These are phyloP conservation scores for Colletotrichum tabaci DNA, from an alignment of 2,329 filamentous ascomycete genomes.

Conservation along the genomic window DNA sequence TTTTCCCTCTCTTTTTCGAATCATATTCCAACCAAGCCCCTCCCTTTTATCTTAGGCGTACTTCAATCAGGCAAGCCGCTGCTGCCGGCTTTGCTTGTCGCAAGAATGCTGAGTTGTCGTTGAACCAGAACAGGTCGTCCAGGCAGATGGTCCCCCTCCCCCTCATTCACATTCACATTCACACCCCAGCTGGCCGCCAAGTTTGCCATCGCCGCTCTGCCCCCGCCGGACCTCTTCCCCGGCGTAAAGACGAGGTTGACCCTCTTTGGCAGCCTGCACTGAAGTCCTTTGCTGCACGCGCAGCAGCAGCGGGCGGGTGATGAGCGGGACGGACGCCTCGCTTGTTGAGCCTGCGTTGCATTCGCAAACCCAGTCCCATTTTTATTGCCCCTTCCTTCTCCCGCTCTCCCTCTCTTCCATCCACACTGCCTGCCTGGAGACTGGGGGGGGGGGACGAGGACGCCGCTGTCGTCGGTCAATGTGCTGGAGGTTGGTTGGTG, in stretches of 20 bases:
- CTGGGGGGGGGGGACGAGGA: no score
- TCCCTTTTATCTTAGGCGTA: neutral
- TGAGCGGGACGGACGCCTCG: constrained; percentile 39
- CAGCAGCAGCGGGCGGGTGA: constrained; percentile 16
- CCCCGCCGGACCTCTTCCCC: neutral
- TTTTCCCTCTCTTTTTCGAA: neutral
- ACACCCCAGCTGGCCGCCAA: constrained; percentile 16
- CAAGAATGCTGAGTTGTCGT: neutral
- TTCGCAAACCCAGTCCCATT: constrained; percentile 38
- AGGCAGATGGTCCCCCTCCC: neutral
- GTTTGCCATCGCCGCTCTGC: neutral
- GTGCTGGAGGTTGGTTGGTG: constrained; percentile 11
- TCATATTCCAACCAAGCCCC: neutral
- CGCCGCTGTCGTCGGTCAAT: no score
- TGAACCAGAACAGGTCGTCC: neutral
- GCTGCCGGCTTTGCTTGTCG: constrained; percentile 22
- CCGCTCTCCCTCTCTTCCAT: constrained; percentile 14
- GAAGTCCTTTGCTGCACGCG: constrained; percentile 5
- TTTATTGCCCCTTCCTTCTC: constrained; percentile 17
- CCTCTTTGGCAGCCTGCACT: constrained; percentile 13
- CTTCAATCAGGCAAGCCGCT: constrained; percentile 39
- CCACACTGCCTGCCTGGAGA: constrained; percentile 13
- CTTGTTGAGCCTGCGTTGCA: constrained; percentile 40
- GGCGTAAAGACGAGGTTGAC: constrained; percentile 8
- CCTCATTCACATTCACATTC: no score